Evolutionary conservation across 345 rosid genomes (phyloP).

Genomic region (Pistacia atlantica): DNA sequence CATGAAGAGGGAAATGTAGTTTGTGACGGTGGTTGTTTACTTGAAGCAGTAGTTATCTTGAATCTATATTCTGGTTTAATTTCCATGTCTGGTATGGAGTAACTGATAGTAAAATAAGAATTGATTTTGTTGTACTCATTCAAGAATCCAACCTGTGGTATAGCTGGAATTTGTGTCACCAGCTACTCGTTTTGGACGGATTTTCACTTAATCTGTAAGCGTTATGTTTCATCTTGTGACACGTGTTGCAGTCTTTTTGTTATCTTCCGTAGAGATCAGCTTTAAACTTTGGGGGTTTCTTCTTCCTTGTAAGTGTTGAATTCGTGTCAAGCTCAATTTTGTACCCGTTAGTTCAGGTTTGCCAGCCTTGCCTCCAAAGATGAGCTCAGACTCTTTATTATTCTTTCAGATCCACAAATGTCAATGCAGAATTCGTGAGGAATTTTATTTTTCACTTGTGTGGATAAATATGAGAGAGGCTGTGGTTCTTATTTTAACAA

Average conservation of each 20-base stretch:
- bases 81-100: not conserved
- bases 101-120: not conserved
- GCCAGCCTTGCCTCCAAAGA: not conserved
- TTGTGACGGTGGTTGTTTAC: constrained; percentile 4
- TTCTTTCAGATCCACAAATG: not conserved
- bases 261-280: not conserved
- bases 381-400: not conserved
- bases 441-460: not conserved
- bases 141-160: constrained; percentile 17
- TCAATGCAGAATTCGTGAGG: not conserved
- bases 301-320: constrained; percentile 9
- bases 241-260: constrained; percentile 5
- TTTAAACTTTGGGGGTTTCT: constrained; percentile 14
- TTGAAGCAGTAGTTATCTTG: constrained; percentile 13
- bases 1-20: not conserved
- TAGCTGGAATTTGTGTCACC: constrained; percentile 30
- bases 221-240: constrained; percentile 3
- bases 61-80: constrained; percentile 10
- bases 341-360: not conserved
- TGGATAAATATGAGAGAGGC: not conserved
- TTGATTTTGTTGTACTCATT: constrained; percentile 15
- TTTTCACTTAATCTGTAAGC: constrained; percentile 2
- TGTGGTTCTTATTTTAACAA: constrained; percentile 5
- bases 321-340: constrained; percentile 9
- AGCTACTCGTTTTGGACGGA: constrained; percentile 25